Evolutionary conservation across 805 yeast genomes (phyloP), one percentile per base, ranked within the genome.

Genomic region (Blastobotrys americana): DNA sequence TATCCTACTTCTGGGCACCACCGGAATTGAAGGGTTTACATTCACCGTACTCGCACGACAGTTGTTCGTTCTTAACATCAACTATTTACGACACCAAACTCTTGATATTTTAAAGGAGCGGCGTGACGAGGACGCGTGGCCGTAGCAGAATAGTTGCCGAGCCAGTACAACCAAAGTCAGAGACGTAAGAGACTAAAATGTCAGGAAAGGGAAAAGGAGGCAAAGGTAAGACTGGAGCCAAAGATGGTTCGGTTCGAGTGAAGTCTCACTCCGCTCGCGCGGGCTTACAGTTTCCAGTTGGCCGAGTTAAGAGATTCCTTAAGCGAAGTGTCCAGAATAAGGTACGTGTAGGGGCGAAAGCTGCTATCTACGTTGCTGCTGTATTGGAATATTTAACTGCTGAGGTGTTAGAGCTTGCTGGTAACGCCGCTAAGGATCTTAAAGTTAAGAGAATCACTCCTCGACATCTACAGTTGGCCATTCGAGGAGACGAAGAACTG

Each of bases 401-500:
- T 33, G 97, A 90, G 73, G 95, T 90, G 41, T 76, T 90, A 60
- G 97, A 90, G 73, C 75, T 90, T 76, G 97, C 97, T 47, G 97
- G 97, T 69, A 90, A 90, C 65, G 97, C 97, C 31, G 97, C 97
- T 38, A 88, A 90, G 67, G 97, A 90, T 63, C 74, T 87, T 65
- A 85, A 86, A 66, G 93, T 87, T 56, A 88, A 89, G 71, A 87
- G 97, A 82, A 89, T 89, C 65, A 88, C 96, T 16, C 97, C 97
- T 61, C 85, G 97, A 71, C 97, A 89, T 68, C 74, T 89, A 62
- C 96, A 89, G 69, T 77, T 89, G 61, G 97, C 97, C 51, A 89
- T 89, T 62, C 86, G 97, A 73, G 96, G 96, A 64, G 97, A 90
- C 68, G 97, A 90, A 68, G 97, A 90, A 70, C 80, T 90, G 67